A percentile compares a stretch with the other conserved stretches of the same genome.
phyloP scores from a whole-genome alignment of 306 rosid species.

The Potentilla sterilis region DNA sequence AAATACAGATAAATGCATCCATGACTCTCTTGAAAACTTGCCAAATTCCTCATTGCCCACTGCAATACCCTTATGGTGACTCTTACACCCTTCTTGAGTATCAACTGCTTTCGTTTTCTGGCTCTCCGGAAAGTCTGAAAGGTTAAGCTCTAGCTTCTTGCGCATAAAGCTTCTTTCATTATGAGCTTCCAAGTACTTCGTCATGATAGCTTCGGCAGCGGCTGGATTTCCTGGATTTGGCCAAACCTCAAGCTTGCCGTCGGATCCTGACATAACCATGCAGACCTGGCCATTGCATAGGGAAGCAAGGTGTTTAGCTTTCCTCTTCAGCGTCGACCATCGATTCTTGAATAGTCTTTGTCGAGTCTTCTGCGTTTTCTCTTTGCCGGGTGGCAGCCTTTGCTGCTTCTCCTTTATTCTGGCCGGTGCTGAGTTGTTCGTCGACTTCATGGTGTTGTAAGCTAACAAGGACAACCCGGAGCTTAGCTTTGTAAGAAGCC shows the following conservation, averaged over 20 bases:
- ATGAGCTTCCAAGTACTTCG: background rate
- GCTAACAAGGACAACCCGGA: background rate
- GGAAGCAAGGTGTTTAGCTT: background rate
- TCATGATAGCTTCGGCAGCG: background rate
- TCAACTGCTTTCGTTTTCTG: background rate
- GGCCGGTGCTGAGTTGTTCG: background rate
- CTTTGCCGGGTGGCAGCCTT: background rate
- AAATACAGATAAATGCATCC: background rate
- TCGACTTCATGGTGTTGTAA: background rate
- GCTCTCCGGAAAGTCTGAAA: background rate
- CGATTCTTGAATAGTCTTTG: background rate
- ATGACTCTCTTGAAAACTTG: background rate
- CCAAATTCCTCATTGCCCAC: background rate
- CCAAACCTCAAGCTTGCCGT: background rate
- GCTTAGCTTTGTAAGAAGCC: background rate
- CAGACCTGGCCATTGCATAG: slow-evolving; percentile 9
- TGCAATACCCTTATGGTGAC: background rate
- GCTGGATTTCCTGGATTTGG: background rate
- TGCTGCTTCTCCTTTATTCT: background rate
- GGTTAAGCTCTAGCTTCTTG: background rate
- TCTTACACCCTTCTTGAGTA: background rate
- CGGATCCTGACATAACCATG: background rate
- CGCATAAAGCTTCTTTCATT: background rate
- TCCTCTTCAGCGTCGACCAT: background rate
- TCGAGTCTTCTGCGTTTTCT: background rate